These are phyloP conservation scores for Calonectria henricotiae DNA, from an alignment of 2,329 filamentous ascomycete species.

Conservation along the genomic window DNA sequence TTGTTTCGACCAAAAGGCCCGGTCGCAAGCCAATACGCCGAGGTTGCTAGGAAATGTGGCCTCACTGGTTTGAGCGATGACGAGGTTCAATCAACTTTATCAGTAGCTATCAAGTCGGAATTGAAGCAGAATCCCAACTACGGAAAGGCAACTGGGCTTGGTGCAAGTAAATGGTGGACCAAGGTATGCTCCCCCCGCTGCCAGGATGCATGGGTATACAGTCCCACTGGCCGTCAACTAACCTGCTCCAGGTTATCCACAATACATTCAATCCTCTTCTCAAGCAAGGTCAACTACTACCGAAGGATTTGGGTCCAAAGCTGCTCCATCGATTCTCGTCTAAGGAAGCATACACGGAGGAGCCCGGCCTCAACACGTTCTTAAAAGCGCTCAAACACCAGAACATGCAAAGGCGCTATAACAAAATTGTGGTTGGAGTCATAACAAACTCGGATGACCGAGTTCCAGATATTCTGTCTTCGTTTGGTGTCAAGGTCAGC, in stretches of 20 bases:
- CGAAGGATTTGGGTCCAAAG: constrained; percentile 40
- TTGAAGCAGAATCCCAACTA: constrained; percentile 42
- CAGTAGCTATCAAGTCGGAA: constrained; percentile 41
- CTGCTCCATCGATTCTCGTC: constrained; percentile 41
- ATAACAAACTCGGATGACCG: constrained; percentile 48
- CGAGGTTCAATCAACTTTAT: constrained; percentile 41
- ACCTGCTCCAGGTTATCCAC: constrained; percentile 40
- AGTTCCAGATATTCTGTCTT: constrained; percentile 45
- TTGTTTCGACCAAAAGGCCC: constrained; percentile 39
- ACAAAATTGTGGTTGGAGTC: constrained; percentile 42
- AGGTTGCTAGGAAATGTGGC: constrained; percentile 45
- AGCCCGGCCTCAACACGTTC: constrained; percentile 20
- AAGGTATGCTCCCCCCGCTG: constrained; percentile 35
- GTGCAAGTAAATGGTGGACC: constrained; percentile 47
- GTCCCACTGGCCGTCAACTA: not conserved
- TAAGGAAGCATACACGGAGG: constrained; percentile 38
- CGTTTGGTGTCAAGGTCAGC: constrained; percentile 38
- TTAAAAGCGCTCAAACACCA: constrained; percentile 28
- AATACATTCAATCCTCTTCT: constrained; percentile 42
- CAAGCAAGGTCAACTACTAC: constrained; percentile 18
- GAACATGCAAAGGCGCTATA: constrained; percentile 5
- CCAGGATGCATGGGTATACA: not conserved
- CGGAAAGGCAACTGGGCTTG: constrained; percentile 43
- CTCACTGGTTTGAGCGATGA: constrained; percentile 38
- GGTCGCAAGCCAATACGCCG: constrained; percentile 41